phyloP scores from a whole-genome alignment of 2,329 filamentous ascomycete species.

The Colletotrichum sansevieriae region DNA sequence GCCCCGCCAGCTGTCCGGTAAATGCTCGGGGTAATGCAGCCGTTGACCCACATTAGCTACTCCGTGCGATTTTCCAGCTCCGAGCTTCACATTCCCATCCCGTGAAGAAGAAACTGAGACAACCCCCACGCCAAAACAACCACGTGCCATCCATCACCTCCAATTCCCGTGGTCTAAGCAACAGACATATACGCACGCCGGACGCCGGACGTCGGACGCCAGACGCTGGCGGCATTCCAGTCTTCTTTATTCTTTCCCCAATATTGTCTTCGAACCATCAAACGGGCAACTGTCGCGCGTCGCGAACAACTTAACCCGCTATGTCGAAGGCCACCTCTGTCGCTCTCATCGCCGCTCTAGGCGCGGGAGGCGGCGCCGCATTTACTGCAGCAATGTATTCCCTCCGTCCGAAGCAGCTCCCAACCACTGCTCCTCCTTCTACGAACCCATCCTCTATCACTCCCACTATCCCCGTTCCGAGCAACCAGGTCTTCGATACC shows the following conservation, averaged over 20 bases:
- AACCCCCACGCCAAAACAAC: conserved; percentile 35
- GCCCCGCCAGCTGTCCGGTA: conserved; percentile 23
- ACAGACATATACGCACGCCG: conserved; percentile 31
- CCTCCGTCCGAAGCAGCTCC: conserved; percentile 57
- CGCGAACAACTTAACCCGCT: conserved; percentile 46
- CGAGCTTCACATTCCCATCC: conserved; percentile 28
- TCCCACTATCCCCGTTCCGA: conserved; percentile 61
- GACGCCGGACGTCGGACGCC: conserved; percentile 16
- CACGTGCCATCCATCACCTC: conserved; percentile 38
- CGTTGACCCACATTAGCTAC: conserved; percentile 17
- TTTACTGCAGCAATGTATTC: conserved; percentile 78
- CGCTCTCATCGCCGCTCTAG: conserved; percentile 80
- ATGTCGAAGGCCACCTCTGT: conserved; percentile 84
- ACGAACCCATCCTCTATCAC: conserved; percentile 47
- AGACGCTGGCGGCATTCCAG: background rate
- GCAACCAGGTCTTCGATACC: conserved; percentile 66
- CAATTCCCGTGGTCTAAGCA: conserved; percentile 24
- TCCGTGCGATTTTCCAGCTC: conserved; percentile 34
- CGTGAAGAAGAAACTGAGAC: conserved; percentile 37
- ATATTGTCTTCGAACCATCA: background rate
- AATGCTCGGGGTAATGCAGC: conserved; percentile 33
- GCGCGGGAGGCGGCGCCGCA: conserved; percentile 82
- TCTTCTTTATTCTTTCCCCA: background rate
- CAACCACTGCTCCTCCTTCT: conserved; percentile 46
- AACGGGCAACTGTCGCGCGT: conserved; percentile 10